Conservation (phyloP, 2,329 filamentous ascomycete species). For the Penicillium psychrosexuale region DNA sequence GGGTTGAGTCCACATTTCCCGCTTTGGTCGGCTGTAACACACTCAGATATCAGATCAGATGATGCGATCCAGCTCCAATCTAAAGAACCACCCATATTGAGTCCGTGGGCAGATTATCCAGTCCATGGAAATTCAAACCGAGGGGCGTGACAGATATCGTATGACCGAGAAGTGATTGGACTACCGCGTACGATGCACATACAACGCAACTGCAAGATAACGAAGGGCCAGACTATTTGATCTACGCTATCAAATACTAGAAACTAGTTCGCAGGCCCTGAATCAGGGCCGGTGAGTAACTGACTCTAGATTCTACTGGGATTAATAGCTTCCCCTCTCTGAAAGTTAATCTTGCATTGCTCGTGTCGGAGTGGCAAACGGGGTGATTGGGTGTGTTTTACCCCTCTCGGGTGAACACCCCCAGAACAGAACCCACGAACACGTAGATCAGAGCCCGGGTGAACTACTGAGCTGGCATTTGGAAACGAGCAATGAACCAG, state of each 20-base stretch:
- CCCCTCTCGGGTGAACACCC: conserved; percentile 4
- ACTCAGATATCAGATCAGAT: not conserved
- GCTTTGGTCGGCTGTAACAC: not conserved
- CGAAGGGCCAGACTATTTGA: not conserved
- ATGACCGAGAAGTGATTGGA: not conserved
- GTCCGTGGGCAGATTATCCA: not conserved
- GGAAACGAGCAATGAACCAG: not conserved
- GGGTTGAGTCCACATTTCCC: not conserved
- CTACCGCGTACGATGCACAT: not conserved
- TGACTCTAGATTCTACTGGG: not conserved
- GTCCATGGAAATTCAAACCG: not conserved
- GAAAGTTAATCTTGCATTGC: conserved; percentile 21
- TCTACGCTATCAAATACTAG: not conserved
- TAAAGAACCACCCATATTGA: not conserved
- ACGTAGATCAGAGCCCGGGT: conserved; percentile 1
- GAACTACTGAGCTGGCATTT: not conserved
- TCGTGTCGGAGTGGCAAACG: conserved; percentile 1
- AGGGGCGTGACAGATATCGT: not conserved
- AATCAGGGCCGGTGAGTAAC: not conserved
- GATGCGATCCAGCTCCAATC: not conserved
- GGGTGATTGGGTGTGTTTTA: conserved; percentile 12
- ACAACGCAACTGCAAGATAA: not conserved
- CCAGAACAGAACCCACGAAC: not conserved
- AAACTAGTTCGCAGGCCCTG: not conserved
- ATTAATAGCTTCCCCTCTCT: not conserved